Percentiles rank a stretch among this genome's conserved stretches.
Conservation (phyloP, 495 filamentous ascomycete species). For the Penicillium desertorum region DNA sequence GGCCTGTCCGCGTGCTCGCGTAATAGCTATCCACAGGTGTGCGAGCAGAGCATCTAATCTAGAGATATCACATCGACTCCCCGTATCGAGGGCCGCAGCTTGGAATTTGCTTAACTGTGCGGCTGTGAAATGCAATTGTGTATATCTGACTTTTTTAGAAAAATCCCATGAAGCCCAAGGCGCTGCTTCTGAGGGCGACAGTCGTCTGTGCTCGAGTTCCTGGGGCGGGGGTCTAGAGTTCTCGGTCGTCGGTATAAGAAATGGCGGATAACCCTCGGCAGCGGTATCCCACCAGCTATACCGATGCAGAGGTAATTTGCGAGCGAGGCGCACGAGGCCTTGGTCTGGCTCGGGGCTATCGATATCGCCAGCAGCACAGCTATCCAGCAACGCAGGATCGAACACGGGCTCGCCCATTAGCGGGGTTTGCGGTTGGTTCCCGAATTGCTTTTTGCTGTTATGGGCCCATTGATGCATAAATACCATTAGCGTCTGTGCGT, state of each 20-base stretch:
- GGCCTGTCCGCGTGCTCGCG: constrained; percentile 25
- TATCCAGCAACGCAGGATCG: constrained; percentile 31
- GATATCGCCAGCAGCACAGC: constrained; percentile 31
- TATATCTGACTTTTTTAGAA: constrained; percentile 21
- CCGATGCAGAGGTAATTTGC: constrained; percentile 28
- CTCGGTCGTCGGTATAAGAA: constrained; percentile 5
- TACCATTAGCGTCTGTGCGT: constrained; percentile 45
- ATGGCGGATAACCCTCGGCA: constrained; percentile 3
- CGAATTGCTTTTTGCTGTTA: constrained; percentile 20
- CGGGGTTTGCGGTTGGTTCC: neutral
- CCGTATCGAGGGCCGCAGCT: constrained; percentile 15
- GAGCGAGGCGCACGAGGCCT: constrained; percentile 14
- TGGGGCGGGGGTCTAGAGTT: constrained; percentile 6
- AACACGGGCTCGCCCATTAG: constrained; percentile 21
- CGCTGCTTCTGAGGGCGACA: constrained; percentile 22
- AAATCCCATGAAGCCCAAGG: constrained; percentile 33
- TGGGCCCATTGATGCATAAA: constrained; percentile 49
- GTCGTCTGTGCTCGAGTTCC: constrained; percentile 10
- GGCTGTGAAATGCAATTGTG: constrained; percentile 26
- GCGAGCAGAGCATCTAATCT: constrained; percentile 36
- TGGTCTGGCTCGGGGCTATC: constrained; percentile 23
- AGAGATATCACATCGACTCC: constrained; percentile 19
- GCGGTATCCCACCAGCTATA: constrained; percentile 36
- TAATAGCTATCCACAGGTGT: constrained; percentile 34
- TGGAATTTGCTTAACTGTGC: constrained; percentile 12